Evolutionary conservation across 768 basidiomycete species (phyloP).

Genomic region (Lactarius sp.): DNA sequence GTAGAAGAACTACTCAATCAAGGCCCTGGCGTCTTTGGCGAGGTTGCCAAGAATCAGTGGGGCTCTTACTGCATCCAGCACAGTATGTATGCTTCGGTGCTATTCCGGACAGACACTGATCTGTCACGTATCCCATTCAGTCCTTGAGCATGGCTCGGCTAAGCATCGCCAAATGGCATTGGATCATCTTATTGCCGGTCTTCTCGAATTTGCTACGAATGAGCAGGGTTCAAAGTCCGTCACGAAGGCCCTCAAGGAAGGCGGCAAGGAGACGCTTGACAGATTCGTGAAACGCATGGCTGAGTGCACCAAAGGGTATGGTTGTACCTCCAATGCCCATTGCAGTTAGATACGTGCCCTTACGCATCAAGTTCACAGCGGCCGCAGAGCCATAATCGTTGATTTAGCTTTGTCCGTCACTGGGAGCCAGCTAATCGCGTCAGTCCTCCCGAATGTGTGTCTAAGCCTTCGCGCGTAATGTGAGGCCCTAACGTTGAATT

Average conservation of each 20-base stretch:
- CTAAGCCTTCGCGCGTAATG: not conserved
- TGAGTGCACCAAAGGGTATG: conserved; percentile 76
- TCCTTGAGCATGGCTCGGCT: conserved; percentile 79
- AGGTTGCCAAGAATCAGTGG: conserved; percentile 85
- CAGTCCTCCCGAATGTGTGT: conserved; percentile 68
- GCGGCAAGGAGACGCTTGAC: conserved; percentile 69
- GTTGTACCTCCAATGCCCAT: not conserved
- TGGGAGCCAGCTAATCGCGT: conserved; percentile 82
- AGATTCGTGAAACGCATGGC: conserved; percentile 77
- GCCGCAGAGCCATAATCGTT: conserved; percentile 80
- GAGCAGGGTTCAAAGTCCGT: conserved; percentile 88
- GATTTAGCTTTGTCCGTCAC: conserved; percentile 80
- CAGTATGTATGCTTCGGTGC: conserved; percentile 44
- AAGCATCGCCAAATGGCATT: conserved; percentile 70
- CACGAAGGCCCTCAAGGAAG: conserved; percentile 82
- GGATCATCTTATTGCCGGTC: conserved; percentile 70
- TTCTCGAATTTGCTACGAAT: conserved; percentile 74
- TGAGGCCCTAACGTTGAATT: not conserved
- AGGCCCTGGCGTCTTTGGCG: conserved; percentile 59
- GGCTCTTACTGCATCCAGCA: conserved; percentile 85
- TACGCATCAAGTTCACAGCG: conserved; percentile 33
- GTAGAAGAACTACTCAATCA: conserved; percentile 79
- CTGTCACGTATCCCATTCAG: conserved; percentile 35
- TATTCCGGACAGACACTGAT: conserved; percentile 5
- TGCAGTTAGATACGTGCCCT: not conserved